Base-by-base conservation (phyloP, 2,329 filamentous ascomycete species). In the Tolypocladium inflatum region DNA sequence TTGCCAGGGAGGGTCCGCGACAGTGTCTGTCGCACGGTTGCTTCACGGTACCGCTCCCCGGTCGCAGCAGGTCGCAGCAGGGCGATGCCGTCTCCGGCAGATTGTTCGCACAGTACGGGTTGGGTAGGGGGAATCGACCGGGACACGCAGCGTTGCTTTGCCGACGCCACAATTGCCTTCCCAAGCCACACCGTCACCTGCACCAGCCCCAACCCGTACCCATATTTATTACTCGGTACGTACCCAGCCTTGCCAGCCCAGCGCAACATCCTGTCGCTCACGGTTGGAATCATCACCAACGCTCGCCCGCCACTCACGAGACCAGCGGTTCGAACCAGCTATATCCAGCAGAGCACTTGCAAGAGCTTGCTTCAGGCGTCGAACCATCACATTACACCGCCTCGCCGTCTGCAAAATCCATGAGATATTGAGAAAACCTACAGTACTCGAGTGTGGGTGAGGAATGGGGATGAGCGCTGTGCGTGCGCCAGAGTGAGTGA, bases 41-140 rank as follows among this genome's bases (percentile, higher is more conserved):
- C 45, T 33, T 50, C 45, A 50, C 6, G 7, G 3, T 30, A 4
- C 26, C 17, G 13, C 48, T n/a, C 9, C 48, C 48, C 15, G 3
- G 48, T n/a, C 17, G 8, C 19, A 3, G 48, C 17, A 10, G 13
- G 11, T 8, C 17, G 8, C 19, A 3, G 48, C 17, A 10, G 13
- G 17, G 26, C 30, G 23, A 2, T 7, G 42, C 56, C 21, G 56
- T 55, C 2, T 13, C 21, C 19, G 8, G 11, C 21, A 15, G 8
- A 6, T 8, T 1, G 3, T 6, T 43, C 38, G 39, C 38, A 58
- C 57, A 7, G 57, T 58, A 56, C 57, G 54, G 53, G 54, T 56
- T 56, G 57, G 57, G 57, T 56, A 58, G 45, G 57, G 57, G 53
- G 43, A 58, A 37, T 51, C 11, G 10, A 45, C 45, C 48, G 26